Conservation (phyloP, 1,284 basidiomycete species). For the Paramarasmius palmivorus region DNA sequence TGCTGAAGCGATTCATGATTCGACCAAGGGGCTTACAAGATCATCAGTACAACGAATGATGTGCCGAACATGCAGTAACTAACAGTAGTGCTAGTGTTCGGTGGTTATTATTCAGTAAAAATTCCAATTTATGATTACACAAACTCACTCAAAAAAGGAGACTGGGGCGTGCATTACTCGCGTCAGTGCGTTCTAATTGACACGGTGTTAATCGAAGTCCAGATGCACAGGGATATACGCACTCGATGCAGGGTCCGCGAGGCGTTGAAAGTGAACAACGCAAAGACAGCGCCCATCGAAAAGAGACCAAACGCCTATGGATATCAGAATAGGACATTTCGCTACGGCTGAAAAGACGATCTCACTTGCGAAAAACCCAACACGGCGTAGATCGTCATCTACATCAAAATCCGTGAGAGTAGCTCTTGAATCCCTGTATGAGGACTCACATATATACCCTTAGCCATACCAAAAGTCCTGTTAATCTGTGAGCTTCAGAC, state of each 20-base stretch:
- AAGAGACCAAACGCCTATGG: constrained; percentile 48
- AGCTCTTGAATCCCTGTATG: background rate
- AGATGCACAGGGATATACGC: constrained; percentile 9
- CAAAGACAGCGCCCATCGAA: constrained; percentile 53
- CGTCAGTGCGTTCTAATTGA: constrained; percentile 49
- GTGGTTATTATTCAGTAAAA: too few relatives aligned
- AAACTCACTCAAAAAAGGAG: constrained; percentile 73
- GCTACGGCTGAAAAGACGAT: background rate
- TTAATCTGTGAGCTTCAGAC: background rate
- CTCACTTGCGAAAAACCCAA: constrained; percentile 42
- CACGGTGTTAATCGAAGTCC: background rate
- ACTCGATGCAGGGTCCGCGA: constrained; percentile 34
- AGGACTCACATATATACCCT: constrained; percentile 59
- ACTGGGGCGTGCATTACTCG: constrained; percentile 77
- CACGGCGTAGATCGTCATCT: constrained; percentile 71
- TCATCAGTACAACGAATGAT: background rate
- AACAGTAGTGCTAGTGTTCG: constrained; percentile 8
- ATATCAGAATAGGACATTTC: background rate
- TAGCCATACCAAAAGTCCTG: constrained; percentile 20
- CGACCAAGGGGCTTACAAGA: constrained; percentile 73
- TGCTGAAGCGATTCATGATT: constrained; percentile 85
- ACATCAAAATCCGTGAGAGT: too few relatives aligned
- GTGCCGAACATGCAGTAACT: constrained; percentile 17
- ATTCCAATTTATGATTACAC: too few relatives aligned
- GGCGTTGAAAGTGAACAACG: constrained; percentile 65